phyloP scores from a whole-genome alignment of 164 flowering plant genomes.

The Vitis rupestris region DNA sequence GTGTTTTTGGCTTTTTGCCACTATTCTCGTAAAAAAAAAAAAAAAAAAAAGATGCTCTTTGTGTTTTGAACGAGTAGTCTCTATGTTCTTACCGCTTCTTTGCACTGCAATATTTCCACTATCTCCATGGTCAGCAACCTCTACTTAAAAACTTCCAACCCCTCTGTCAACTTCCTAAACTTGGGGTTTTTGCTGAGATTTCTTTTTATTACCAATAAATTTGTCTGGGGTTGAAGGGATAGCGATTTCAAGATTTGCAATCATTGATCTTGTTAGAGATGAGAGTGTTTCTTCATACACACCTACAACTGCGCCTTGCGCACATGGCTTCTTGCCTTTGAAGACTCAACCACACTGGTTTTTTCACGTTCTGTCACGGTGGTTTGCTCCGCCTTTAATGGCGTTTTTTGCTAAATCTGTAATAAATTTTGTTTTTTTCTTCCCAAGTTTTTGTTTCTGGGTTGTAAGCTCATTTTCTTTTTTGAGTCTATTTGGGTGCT shows the following conservation, averaged over 20 bases:
- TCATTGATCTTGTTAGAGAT: slow-evolving; percentile 1
- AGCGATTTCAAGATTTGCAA: not conserved
- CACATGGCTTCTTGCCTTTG: too few relatives aligned
- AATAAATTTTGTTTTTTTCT: slow-evolving; percentile 3
- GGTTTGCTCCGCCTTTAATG: slow-evolving; percentile 7
- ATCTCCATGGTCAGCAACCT: too few relatives aligned
- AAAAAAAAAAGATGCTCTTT: too few relatives aligned
- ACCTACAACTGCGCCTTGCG: not conserved
- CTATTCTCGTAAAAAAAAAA: too few relatives aligned
- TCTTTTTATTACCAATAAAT: not conserved
- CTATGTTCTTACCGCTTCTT: too few relatives aligned
- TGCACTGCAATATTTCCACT: too few relatives aligned
- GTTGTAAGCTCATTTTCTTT: not conserved
- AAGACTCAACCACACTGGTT: not conserved
- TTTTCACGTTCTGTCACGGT: slow-evolving; percentile 1
- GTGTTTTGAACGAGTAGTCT: too few relatives aligned
- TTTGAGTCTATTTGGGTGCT: slow-evolving; percentile 8
- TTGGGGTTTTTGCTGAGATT: not conserved
- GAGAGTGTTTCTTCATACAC: slow-evolving; percentile 1
- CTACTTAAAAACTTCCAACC: too few relatives aligned
- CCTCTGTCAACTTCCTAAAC: too few relatives aligned
- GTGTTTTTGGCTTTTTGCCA: too few relatives aligned
- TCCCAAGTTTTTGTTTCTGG: not conserved
- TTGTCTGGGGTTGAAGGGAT: not conserved
- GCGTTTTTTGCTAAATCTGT: slow-evolving; percentile 11